Evolutionary conservation across 306 rosid species (phyloP), one percentile per base, ranked within the genome.

Genomic region (Trifolium dubium): DNA sequence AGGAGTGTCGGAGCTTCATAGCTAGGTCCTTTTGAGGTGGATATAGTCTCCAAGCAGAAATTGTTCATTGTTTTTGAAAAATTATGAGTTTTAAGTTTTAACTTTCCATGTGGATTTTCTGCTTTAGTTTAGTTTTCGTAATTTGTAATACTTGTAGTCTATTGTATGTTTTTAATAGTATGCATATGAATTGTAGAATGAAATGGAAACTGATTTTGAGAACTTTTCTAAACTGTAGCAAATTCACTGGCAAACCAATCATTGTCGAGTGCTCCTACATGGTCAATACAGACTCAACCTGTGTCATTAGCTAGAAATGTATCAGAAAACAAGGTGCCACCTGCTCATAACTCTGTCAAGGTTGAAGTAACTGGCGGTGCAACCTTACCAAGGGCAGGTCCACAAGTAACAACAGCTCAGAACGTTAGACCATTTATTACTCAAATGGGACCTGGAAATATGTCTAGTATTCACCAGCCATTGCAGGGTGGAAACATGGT

Each of bases 281-380:
- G 98, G 99, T 82, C 97, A 43, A 47, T 86, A 29, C 99, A 87
- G 77, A 64, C 85, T 78, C 99, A 88, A 66, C 73, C 97, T 58
- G 53, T 86, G 43, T 75, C 87, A 13, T 69, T 77, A 19, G 80
- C 84, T 75, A 89, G 90, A 78, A 87, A 77, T 77, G 85, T 85
- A 72, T 82, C 84, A 72, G 99, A 94, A 70, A 83, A 85, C 80
- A 90, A 92, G 84, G 85, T 54, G 64, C 75, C 84, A 56, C 75
- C 86, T 65, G 85, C 72, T 80, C 85, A 79, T 61, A 81, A 83
- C 56, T n/a, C 90, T 55, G 77, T 61, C 70, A 91, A 80, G 83
- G 88, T 79, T 76, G 92, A 92, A 51, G 90, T 85, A 83, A 68
- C 83, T 34, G 60, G 78, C 74, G 88, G 78, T 34, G 37, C 50